Conservation (phyloP, 1,139 yeast genomes). For the Yamadazyma pseudoaaseri region DNA sequence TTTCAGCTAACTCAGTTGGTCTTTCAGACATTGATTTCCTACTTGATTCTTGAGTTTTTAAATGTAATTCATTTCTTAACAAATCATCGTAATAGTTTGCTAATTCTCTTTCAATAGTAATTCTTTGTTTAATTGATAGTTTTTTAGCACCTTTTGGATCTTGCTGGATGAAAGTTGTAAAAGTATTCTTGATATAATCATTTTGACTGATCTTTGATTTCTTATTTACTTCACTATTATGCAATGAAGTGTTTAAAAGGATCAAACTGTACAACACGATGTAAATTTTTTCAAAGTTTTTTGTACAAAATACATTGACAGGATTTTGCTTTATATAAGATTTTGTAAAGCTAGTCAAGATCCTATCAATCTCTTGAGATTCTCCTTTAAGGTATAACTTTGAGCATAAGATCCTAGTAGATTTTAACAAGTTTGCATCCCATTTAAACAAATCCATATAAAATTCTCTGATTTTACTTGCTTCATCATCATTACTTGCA, state of each 20-base stretch:
- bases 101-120: constrained; percentile 44
- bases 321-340: constrained; percentile 61
- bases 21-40: neutral
- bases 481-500: constrained; percentile 44
- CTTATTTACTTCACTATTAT: constrained; percentile 46
- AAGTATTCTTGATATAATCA: constrained; percentile 58
- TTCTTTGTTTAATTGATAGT: constrained; percentile 39
- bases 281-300: constrained; percentile 63
- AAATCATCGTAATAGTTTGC: constrained; percentile 42
- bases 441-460: constrained; percentile 52
- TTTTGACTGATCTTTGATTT: constrained; percentile 42
- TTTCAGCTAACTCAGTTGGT: neutral
- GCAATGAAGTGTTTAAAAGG: constrained; percentile 69
- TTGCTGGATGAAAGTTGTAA: constrained; percentile 42
- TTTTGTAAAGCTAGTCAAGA: constrained; percentile 66
- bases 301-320: constrained; percentile 46
- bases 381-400: constrained; percentile 76
- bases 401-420: constrained; percentile 63
- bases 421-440: constrained; percentile 49
- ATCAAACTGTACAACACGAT: constrained; percentile 73
- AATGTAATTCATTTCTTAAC: constrained; percentile 36
- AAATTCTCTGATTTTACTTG: constrained; percentile 36
- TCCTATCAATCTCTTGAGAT: constrained; percentile 77
- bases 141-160: constrained; percentile 26
- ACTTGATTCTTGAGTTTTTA: constrained; percentile 23